Evolutionary conservation across 768 basidiomycete genomes (phyloP), one percentile per base, ranked within the genome.

Genomic region (Mycena haematopus): DNA sequence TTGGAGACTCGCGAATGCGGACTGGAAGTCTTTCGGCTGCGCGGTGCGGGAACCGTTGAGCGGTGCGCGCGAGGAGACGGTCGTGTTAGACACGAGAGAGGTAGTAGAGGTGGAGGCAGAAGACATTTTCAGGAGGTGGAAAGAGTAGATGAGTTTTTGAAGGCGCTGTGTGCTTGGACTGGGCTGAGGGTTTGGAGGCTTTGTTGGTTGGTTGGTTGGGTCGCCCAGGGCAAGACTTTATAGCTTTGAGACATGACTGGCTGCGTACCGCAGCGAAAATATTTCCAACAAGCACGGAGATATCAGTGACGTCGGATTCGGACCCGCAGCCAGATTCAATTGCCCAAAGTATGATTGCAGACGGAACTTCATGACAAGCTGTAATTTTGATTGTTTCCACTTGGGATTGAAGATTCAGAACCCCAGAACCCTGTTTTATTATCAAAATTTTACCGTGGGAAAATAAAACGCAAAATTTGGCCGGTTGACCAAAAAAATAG

Each of bases 1-100:
- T 52, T 66, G 65, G 35, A 66, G 65, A 21, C 33, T 25, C 24
- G 60, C 56, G 35, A 66, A 62, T 21, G 65, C 65, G 31, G 60
- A 25, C 29, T 52, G 45, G 56, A 58, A 63, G 46, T 63, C 62
- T 35, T 63, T 63, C 46, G 35, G 9, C 52, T 40, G 36, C 29
- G 19, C 52, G 51, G 29, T 17, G 17, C 11, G 9, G 40, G 52
- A 38, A 22, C 44, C n/a, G 33, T 25, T 49, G 15, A 56, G 45
- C 3, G 62, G 57, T 11, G 56, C 25, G 57, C 62, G 56, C 62
- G 62, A 63, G 13, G 62, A 58, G 42, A 55, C 38, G 52, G 57
- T 53, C 25, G 45, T 50, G 47, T 38, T 55, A 5, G 60, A 62
- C 54, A 55, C 62, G 62, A 59, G 57, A 6, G 57, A 53, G 15